Evolutionary conservation across 1,284 basidiomycete species (phyloP), one percentile per base, ranked within the genome.

Genomic region (Irpex lacteus): DNA sequence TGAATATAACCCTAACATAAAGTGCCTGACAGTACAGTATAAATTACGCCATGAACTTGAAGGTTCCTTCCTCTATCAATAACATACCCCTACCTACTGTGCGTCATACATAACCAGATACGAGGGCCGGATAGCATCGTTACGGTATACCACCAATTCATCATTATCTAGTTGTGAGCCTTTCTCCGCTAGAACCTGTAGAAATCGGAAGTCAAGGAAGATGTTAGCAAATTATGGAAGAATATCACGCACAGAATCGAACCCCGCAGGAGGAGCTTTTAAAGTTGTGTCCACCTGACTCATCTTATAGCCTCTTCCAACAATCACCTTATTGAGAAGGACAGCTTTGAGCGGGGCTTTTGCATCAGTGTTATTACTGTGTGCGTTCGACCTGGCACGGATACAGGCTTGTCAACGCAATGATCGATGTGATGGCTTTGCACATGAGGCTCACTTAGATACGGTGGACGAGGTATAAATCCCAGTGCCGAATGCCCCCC

Each of bases 291-390:
- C 82, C 67, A 86, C 83, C 34, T 85, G 80, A n/a, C 79, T 78
- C 74, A 87, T 75, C 72, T 87, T 88, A 66, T 80, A 85, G 3
- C 87, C 87, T 68, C 83, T 85, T 32, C 88, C 88, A 18, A 88
- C 86, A 11, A 88, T 77, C 11, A 89, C 87, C 70, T 87, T 88
- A 74, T 88, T 89, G 61, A 89, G 74, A 9, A 89, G 77, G 38
- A 89, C 86, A 0, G 84, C 85, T 69, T 88, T 89, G 61, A 82
- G 74, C 11, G 73, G 70, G 0, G 85, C 87, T 50, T 78, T 75
- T 66, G 77, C 80, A 56, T 79, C 77, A 7, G 54, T 26, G 65
- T 88, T 89, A 26, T 52, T 75, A 77, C 15, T 85, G 85, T 89
- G 89, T 70, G 88, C 86, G 63, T 89, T 85, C 19, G 87, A 86